Evolutionary conservation across 331 rosid genomes (phyloP).

Genomic region (Phaseolus coccineus): DNA sequence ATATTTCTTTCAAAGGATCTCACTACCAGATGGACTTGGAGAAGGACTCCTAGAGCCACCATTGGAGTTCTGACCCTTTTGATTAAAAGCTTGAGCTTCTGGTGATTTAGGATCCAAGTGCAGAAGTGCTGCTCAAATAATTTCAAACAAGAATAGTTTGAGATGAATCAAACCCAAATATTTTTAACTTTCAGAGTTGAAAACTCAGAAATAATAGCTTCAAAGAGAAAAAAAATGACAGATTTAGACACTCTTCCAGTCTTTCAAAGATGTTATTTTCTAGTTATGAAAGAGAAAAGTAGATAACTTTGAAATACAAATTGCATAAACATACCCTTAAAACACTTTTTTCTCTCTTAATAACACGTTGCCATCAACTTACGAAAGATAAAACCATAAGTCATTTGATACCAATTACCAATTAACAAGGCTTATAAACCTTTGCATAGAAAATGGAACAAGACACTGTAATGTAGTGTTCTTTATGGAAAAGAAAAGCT

Average conservation of each 20-base stretch:
- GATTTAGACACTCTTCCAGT: too few species aligned
- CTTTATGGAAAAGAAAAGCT: neutral
- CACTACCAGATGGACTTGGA: slow-evolving; percentile 30
- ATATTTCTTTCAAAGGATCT: neutral
- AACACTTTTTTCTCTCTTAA: too few species aligned
- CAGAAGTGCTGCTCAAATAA: slow-evolving; percentile 39
- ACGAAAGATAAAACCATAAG: neutral
- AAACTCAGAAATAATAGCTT: neutral
- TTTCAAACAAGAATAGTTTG: neutral
- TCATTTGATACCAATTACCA: neutral
- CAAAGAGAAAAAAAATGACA: neutral
- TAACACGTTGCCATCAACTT: too few species aligned
- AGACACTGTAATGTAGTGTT: neutral
- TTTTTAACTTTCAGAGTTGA: neutral
- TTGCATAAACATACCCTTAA: too few species aligned
- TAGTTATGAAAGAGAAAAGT: neutral
- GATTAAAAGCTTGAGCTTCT: slow-evolving; percentile 70
- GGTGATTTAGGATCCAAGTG: slow-evolving; percentile 51
- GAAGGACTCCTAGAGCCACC: slow-evolving; percentile 30
- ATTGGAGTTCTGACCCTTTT: slow-evolving; percentile 47
- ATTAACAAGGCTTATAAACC: neutral
- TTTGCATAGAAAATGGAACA: neutral
- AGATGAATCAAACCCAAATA: neutral
- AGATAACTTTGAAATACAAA: neutral
- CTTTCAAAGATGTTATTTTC: neutral